Percentiles rank a stretch among this genome's conserved stretches.
phyloP scores from a whole-genome alignment of 73 alveolate genomes.

The Paraurostyla sp. region DNA sequence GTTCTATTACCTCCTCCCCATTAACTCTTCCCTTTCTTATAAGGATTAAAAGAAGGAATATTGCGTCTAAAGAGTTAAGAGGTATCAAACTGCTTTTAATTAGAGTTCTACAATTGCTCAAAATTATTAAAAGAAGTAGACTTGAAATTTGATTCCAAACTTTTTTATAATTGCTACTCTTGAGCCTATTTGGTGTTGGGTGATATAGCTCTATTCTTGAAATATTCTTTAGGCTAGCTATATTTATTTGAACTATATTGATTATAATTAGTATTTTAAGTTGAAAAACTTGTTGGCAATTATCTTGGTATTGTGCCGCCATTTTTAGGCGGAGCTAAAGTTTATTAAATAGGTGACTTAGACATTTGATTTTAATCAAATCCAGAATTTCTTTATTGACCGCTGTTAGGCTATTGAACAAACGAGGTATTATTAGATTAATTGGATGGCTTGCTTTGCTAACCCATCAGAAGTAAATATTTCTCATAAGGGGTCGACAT shows the following conservation, averaged over 20 bases:
- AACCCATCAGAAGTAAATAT: not conserved
- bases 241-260: not conserved
- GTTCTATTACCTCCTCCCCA: slow-evolving; percentile 3
- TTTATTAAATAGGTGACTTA: too few species aligned
- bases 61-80: not conserved
- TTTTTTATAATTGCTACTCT: not conserved
- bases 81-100: not conserved
- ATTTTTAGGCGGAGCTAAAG: too few species aligned
- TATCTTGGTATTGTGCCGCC: not conserved
- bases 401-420: too few species aligned
- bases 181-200: not conserved
- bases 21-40: not conserved
- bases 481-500: slow-evolving; percentile 33
- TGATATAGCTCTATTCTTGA: not conserved
- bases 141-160: slow-evolving; percentile 17
- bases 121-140: slow-evolving; percentile 13
- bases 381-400: not conserved
- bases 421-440: not conserved
- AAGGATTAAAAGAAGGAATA: not conserved
- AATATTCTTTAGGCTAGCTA: slow-evolving; percentile 10
- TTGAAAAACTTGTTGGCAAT: not conserved
- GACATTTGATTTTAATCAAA: too few species aligned
- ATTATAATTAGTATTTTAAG: not conserved
- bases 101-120: not conserved
- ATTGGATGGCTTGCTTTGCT: not conserved